These are phyloP conservation scores for Leccinum subtestaceum DNA, from an alignment of 768 basidiomycete genomes.

Conservation along the genomic window DNA sequence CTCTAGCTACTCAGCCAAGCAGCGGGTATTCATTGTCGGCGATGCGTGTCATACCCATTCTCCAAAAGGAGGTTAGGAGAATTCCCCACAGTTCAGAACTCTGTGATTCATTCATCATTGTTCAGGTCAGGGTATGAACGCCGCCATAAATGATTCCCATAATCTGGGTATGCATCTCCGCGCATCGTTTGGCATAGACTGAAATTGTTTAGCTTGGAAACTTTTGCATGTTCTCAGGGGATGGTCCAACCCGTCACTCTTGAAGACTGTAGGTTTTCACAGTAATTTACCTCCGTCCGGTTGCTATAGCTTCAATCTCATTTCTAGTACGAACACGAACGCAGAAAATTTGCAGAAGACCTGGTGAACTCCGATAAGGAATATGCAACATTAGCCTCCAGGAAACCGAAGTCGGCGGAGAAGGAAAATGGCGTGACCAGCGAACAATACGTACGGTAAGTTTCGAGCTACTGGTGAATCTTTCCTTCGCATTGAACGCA, in stretches of 20 bases:
- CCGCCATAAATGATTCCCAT: not conserved
- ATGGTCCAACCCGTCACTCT: not conserved
- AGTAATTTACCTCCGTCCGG: not conserved
- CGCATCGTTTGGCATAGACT: not conserved
- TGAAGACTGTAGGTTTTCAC: not conserved
- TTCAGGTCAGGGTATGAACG: not conserved
- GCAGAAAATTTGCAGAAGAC: not conserved
- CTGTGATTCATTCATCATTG: not conserved
- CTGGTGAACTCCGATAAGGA: not conserved
- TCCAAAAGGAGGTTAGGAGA: not conserved
- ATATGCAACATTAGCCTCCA: not conserved
- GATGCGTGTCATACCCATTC: not conserved
- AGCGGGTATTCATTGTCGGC: not conserved
- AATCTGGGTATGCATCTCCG: not conserved
- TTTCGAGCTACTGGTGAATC: not conserved
- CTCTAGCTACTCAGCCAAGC: not conserved
- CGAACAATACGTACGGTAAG: not conserved
- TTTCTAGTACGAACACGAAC: not conserved
- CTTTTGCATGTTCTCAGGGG: not conserved
- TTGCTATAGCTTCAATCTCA: not conserved
- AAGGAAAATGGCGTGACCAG: not conserved
- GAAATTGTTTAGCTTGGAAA: not conserved
- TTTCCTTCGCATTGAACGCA: not conserved
- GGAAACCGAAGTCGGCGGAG: not conserved
- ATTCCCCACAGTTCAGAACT: not conserved